These are phyloP conservation scores for Erodium maritimum DNA, from an alignment of 345 rosid species.

Conservation along the genomic window DNA sequence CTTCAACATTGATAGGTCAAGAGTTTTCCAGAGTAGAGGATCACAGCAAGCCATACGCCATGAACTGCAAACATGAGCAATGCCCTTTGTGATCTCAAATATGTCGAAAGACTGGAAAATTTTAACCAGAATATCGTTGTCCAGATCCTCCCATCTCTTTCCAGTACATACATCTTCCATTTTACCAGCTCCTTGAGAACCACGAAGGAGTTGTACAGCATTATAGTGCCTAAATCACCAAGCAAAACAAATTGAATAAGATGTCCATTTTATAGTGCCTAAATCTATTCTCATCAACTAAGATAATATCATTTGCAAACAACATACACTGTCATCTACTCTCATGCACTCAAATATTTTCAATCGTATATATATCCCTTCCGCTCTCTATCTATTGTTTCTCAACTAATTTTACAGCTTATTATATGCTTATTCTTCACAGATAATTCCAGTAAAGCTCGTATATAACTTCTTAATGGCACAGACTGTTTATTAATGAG, in stretches of 20 bases:
- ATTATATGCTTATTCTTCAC: too few relatives aligned
- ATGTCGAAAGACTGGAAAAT: constrained; percentile 50
- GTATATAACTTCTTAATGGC: too few relatives aligned
- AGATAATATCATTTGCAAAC: too few relatives aligned
- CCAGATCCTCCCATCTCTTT: constrained; percentile 79
- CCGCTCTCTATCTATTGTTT: too few relatives aligned
- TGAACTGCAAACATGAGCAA: constrained; percentile 67
- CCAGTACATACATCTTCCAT: constrained; percentile 35
- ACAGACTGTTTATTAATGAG: too few relatives aligned
- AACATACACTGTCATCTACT: too few relatives aligned
- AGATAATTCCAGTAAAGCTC: too few relatives aligned
- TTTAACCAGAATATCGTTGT: constrained; percentile 54
- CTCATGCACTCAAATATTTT: too few relatives aligned
- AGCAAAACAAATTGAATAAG: background rate
- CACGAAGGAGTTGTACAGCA: constrained; percentile 8
- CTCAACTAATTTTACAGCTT: too few relatives aligned
- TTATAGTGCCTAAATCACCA: constrained; percentile 8
- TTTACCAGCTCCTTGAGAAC: constrained; percentile 2
- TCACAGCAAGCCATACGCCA: constrained; percentile 79
- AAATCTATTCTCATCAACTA: too few relatives aligned
- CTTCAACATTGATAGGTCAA: constrained; percentile 55
- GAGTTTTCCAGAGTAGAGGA: constrained; percentile 79
- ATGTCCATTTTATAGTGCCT: too few relatives aligned
- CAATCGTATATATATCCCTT: too few relatives aligned
- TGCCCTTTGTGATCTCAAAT: constrained; percentile 43